Evolutionary conservation across 129 eudicot species (phyloP).

Genomic region (Chrysanthemum makinoi): DNA sequence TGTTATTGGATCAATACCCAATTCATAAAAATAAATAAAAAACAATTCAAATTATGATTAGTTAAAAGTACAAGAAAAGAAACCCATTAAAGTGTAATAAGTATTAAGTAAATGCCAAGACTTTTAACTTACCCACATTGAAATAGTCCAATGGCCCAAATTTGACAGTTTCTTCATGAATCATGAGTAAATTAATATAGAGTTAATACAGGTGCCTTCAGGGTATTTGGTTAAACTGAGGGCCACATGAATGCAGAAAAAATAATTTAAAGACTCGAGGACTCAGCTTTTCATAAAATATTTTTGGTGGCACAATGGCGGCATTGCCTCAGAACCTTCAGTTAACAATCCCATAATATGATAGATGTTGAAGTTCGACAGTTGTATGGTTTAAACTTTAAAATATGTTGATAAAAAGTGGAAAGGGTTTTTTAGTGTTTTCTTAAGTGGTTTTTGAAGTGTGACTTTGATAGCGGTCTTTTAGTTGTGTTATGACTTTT

Average conservation of each 20-base stretch:
- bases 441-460: not conserved
- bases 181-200: conserved; percentile 1
- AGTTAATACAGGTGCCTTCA: too few relatives aligned
- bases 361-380: not conserved
- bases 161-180: conserved; percentile 13
- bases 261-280: too few relatives aligned
- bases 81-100: conserved; percentile 25
- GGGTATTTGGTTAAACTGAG: too few relatives aligned
- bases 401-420: conserved; percentile 15
- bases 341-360: too few relatives aligned
- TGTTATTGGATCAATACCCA: conserved; percentile 34
- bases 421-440: not conserved
- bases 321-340: too few relatives aligned
- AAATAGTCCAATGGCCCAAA: not conserved
- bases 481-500: not conserved
- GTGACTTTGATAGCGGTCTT: conserved; percentile 12
- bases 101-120: not conserved
- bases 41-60: conserved; percentile 19
- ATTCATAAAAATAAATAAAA: conserved; percentile 16
- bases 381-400: not conserved
- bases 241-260: too few relatives aligned
- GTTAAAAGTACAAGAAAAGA: conserved; percentile 33
- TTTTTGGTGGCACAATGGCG: too few relatives aligned
- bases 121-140: conserved; percentile 22
- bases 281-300: too few relatives aligned